phyloP scores from a whole-genome alignment of 2,329 filamentous ascomycete species.

The Penicillium sp. region DNA sequence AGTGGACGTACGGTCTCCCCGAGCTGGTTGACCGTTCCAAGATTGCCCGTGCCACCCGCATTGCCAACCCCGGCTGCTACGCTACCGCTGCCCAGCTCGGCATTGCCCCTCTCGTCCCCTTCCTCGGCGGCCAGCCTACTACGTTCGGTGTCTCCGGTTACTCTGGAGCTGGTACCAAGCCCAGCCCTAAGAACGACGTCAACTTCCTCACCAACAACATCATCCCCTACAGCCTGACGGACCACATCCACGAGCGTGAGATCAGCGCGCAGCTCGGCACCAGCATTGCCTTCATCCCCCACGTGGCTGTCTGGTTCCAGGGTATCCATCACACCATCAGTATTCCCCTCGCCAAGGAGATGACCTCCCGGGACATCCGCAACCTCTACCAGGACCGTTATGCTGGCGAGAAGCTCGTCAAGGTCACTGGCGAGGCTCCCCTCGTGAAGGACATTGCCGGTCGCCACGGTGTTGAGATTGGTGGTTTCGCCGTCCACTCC shows the following conservation, averaged over 20 bases:
- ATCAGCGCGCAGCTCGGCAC: slow-evolving; percentile 75
- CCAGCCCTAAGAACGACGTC: slow-evolving; percentile 89
- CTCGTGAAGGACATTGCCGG: slow-evolving; percentile 79
- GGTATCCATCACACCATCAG: slow-evolving; percentile 91
- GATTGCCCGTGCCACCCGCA: slow-evolving; percentile 75
- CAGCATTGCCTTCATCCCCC: slow-evolving; percentile 81
- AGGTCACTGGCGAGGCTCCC: slow-evolving; percentile 84
- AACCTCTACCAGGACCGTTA: slow-evolving; percentile 96
- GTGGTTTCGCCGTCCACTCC: slow-evolving; percentile 89
- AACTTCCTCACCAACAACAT: slow-evolving; percentile 80
- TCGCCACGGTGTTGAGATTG: slow-evolving; percentile 89
- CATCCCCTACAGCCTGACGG: slow-evolving; percentile 85
- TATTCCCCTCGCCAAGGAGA: slow-evolving; percentile 79
- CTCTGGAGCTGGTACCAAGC: slow-evolving; percentile 92
- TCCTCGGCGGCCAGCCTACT: slow-evolving; percentile 74
- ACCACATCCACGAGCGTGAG: slow-evolving; percentile 92
- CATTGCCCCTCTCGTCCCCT: slow-evolving; percentile 75
- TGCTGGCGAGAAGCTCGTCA: slow-evolving; percentile 91
- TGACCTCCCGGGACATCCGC: slow-evolving; percentile 88
- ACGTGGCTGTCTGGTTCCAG: slow-evolving; percentile 96
- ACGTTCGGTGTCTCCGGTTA: slow-evolving; percentile 93
- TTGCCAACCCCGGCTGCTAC: slow-evolving; percentile 93
- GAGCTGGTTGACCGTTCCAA: slow-evolving; percentile 75
- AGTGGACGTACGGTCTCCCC: slow-evolving; percentile 87
- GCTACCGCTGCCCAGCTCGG: slow-evolving; percentile 89